Conservation (phyloP, 1,284 basidiomycete genomes). For the Cryptococcus deneoformans region DNA sequence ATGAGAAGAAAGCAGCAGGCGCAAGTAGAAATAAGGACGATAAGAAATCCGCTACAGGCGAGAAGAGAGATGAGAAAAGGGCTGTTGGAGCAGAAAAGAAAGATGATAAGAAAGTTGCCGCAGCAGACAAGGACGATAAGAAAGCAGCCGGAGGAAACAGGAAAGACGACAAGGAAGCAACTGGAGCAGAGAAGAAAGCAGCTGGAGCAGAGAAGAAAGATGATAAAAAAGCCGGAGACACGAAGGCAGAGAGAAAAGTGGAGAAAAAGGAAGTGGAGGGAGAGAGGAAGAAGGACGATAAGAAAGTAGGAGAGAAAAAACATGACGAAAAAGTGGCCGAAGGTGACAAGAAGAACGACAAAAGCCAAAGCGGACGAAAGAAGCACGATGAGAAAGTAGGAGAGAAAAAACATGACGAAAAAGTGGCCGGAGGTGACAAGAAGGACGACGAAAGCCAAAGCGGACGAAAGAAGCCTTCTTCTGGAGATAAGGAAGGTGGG, state of each 20-base stretch:
- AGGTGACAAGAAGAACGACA: background rate
- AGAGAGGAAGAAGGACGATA: background rate
- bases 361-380: background rate
- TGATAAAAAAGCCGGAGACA: background rate
- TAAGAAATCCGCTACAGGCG: background rate
- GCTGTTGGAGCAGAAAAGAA: background rate
- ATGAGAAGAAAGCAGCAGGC: background rate
- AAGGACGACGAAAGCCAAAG: background rate
- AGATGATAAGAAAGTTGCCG: background rate
- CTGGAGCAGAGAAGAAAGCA: background rate
- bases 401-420: slow-evolving; percentile 6
- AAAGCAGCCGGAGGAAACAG: background rate
- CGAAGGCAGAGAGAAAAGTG: background rate
- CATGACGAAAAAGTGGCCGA: background rate
- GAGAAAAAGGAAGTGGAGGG: background rate
- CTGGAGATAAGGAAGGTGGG: background rate
- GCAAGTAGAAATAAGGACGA: background rate
- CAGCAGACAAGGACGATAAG: background rate
- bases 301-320: background rate
- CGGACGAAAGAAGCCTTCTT: background rate
- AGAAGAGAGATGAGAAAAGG: background rate
- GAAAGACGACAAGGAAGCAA: background rate
- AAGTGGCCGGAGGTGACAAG: background rate
- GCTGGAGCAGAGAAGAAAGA: slow-evolving; percentile 1
- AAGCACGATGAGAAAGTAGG: background rate